Percentiles rank a stretch among this genome's conserved stretches.
phyloP scores from a whole-genome alignment of 352 stramenopile genomes.

The Pythium aphanidermatum region DNA sequence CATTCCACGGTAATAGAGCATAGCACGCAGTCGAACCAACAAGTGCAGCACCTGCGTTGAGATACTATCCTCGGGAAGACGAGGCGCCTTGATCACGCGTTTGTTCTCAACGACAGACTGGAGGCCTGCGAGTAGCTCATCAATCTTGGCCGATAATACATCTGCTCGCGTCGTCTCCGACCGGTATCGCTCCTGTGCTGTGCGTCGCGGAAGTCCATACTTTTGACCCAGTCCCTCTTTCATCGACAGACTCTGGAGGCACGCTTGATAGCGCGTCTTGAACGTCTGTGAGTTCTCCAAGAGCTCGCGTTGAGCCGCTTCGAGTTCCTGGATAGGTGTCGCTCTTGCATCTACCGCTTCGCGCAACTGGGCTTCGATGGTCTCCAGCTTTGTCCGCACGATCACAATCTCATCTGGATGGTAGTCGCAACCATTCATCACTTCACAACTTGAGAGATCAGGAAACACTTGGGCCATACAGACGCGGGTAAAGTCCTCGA shows the following conservation, averaged over 20 bases:
- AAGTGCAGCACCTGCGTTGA: slow-evolving; percentile 28
- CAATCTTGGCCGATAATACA: slow-evolving; percentile 48
- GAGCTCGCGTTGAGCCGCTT: slow-evolving; percentile 23
- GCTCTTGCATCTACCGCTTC: slow-evolving; percentile 29
- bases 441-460: slow-evolving; percentile 48
- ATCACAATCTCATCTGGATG: slow-evolving; percentile 62
- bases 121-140: slow-evolving; percentile 54
- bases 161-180: slow-evolving; percentile 82
- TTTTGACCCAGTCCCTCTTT: slow-evolving; percentile 87
- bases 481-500: slow-evolving; percentile 46
- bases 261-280: slow-evolving; percentile 62
- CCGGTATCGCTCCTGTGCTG: slow-evolving; percentile 77
- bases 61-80: slow-evolving; percentile 3
- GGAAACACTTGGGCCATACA: slow-evolving; percentile 54
- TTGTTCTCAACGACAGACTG: slow-evolving; percentile 26
- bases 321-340: slow-evolving; percentile 30
- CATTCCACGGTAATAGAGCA: slow-evolving; percentile 47
- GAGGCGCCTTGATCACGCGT: slow-evolving; percentile 1
- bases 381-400: slow-evolving; percentile 31
- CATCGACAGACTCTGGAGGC: slow-evolving; percentile 77
- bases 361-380: slow-evolving; percentile 33
- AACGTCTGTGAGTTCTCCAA: slow-evolving; percentile 41
- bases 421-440: slow-evolving; percentile 81
- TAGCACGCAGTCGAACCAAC: slow-evolving; percentile 49
- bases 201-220: slow-evolving; percentile 78